phyloP scores from a whole-genome alignment of 345 rosid species.

The Passiflora organensis region DNA sequence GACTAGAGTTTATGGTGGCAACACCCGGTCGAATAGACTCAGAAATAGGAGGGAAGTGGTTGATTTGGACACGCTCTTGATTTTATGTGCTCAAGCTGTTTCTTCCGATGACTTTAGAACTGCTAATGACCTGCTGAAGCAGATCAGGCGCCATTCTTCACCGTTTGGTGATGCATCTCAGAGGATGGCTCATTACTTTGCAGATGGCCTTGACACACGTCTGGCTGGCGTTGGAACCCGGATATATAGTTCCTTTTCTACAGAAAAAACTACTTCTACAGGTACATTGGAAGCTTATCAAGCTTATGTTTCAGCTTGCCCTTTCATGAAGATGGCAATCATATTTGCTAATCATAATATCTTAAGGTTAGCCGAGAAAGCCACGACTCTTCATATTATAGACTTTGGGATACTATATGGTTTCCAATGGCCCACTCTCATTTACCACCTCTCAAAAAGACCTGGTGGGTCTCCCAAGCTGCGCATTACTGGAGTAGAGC shows the following conservation, averaged over 20 bases:
- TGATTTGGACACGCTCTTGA: constrained; percentile 44
- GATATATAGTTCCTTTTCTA: constrained; percentile 15
- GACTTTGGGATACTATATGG: constrained; percentile 79
- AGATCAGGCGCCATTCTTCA: constrained; percentile 61
- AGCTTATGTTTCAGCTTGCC: constrained; percentile 45
- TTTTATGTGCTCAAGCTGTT: constrained; percentile 69
- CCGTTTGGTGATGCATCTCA: constrained; percentile 54
- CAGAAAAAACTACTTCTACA: constrained; percentile 35
- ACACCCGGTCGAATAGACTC: constrained; percentile 17
- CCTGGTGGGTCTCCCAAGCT: constrained; percentile 49
- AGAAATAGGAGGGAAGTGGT: constrained; percentile 34
- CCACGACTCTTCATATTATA: constrained; percentile 58
- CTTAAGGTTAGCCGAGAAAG: constrained; percentile 37
- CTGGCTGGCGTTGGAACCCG: constrained; percentile 40
- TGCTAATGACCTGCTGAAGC: constrained; percentile 49
- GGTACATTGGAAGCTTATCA: constrained; percentile 52
- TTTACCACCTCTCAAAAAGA: constrained; percentile 43
- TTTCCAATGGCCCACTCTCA: constrained; percentile 84
- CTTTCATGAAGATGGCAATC: constrained; percentile 46
- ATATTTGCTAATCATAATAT: constrained; percentile 45
- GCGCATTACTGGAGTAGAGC: constrained; percentile 71
- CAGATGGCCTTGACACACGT: constrained; percentile 63
- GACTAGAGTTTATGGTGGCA: constrained; percentile 22
- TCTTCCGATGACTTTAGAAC: constrained; percentile 49
- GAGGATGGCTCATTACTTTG: constrained; percentile 59